Conservation (phyloP, 306 rosid genomes). For the Arachis hypogaea region DNA sequence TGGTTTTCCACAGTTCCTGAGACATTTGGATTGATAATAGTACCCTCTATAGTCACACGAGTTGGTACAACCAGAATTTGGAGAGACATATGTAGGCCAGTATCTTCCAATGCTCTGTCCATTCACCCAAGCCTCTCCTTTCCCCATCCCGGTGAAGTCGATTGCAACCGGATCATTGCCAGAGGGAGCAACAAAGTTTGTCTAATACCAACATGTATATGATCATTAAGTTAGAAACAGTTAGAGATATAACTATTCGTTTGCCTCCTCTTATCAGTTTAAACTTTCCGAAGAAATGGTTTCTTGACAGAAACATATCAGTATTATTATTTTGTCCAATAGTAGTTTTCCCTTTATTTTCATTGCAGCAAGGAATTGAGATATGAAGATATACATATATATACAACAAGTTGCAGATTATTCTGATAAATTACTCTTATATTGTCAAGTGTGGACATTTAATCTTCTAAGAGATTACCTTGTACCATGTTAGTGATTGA, state of each 20-base stretch:
- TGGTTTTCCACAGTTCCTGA: conserved; percentile 84
- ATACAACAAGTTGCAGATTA: no score
- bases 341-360: conserved; percentile 13
- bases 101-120: conserved; percentile 96
- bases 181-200: conserved; percentile 64
- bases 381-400: no score
- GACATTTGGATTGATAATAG: conserved; percentile 64
- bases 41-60: conserved; percentile 69
- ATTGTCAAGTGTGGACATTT: no score
- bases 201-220: conserved; percentile 52
- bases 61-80: conserved; percentile 57
- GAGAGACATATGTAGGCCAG: conserved; percentile 72
- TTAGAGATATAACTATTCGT: no score
- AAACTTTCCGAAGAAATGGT: no score
- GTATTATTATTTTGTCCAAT: background rate
- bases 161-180: conserved; percentile 81
- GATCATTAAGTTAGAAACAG: conserved; percentile 33
- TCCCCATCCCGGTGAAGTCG: conserved; percentile 91
- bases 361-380: background rate
- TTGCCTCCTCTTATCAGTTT: no score
- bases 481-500: conserved; percentile 90
- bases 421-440: no score
- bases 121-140: conserved; percentile 97
- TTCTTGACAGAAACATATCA: no score
- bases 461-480: conserved; percentile 51